Conservation (phyloP, 2,329 filamentous ascomycete species). For the Emydomyces testavorans region DNA sequence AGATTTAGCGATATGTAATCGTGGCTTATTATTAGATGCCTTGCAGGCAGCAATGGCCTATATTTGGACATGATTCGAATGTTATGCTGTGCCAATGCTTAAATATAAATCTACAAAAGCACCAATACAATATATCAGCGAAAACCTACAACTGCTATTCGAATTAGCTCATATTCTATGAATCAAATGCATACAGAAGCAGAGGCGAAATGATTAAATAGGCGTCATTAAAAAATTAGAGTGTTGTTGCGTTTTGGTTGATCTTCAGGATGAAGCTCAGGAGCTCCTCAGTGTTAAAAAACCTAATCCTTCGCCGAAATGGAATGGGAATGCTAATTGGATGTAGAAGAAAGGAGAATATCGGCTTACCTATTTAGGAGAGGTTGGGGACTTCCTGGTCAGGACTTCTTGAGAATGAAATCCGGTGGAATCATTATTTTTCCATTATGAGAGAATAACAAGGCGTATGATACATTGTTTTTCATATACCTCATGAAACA, state of each 20-base stretch:
- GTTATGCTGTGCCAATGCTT: not conserved
- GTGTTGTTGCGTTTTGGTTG: conserved; percentile 51
- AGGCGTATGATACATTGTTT: conserved; percentile 31
- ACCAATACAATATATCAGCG: too few species aligned
- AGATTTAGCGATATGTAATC: too few species aligned
- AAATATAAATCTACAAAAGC: too few species aligned
- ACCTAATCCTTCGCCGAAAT: conserved; percentile 46
- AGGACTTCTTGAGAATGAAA: conserved; percentile 19
- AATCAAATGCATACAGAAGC: not conserved
- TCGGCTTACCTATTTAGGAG: conserved; percentile 13
- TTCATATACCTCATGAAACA: conserved; percentile 21
- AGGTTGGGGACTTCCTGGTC: conserved; percentile 16
- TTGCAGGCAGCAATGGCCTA: not conserved
- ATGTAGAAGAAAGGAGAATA: conserved; percentile 13
- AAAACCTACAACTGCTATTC: not conserved
- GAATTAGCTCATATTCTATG: not conserved
- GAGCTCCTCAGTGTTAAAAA: conserved; percentile 53
- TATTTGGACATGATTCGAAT: not conserved
- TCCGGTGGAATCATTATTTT: conserved; percentile 16
- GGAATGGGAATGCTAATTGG: not conserved
- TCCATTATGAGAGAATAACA: conserved; percentile 26
- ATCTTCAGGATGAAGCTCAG: conserved; percentile 42
- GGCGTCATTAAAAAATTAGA: conserved; percentile 60
- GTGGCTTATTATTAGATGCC: too few species aligned
- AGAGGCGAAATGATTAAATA: not conserved